Conservation (phyloP, 1,139 yeast species). For the Taphrina pruni region DNA sequence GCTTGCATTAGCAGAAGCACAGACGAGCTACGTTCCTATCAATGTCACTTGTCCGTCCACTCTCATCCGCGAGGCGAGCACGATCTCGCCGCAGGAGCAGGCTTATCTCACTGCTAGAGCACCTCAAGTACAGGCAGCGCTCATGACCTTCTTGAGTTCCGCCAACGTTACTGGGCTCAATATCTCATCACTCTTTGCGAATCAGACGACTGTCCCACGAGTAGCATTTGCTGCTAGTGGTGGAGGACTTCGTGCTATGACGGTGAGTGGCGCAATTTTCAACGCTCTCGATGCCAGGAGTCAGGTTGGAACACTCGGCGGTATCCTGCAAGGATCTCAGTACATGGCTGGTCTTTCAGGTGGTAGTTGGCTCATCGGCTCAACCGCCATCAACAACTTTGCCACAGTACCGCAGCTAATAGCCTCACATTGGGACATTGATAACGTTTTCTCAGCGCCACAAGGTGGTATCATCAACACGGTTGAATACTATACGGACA, state of each 20-base stretch:
- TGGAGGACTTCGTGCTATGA: slow-evolving; percentile 92
- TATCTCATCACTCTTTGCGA: slow-evolving; percentile 59
- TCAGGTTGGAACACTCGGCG: slow-evolving; percentile 68
- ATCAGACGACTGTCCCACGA: slow-evolving; percentile 54
- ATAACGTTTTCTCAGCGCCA: slow-evolving; percentile 57
- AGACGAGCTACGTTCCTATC: slow-evolving; percentile 64
- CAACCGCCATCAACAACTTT: slow-evolving; percentile 54
- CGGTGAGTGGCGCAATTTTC: slow-evolving; percentile 84
- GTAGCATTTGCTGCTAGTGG: slow-evolving; percentile 85
- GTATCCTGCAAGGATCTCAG: slow-evolving; percentile 76
- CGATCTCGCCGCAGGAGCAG: slow-evolving; percentile 44
- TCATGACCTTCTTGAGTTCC: slow-evolving; percentile 62
- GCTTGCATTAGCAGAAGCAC: slow-evolving; percentile 53
- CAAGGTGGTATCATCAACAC: slow-evolving; percentile 54
- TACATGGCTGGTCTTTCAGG: slow-evolving; percentile 85
- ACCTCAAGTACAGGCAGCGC: slow-evolving; percentile 59
- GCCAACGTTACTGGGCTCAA: slow-evolving; percentile 62
- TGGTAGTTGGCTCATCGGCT: slow-evolving; percentile 81
- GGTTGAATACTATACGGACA: slow-evolving; percentile 61
- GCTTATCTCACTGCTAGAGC: slow-evolving; percentile 55
- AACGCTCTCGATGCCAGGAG: slow-evolving; percentile 82
- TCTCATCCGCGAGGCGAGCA: slow-evolving; percentile 44
- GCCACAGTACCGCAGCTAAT: slow-evolving; percentile 44
- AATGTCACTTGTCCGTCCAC: slow-evolving; percentile 62
- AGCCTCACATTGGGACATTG: slow-evolving; percentile 48